Evolutionary conservation across 2,329 filamentous ascomycete species (phyloP).

Genomic region (Diaporthe ampelina): DNA sequence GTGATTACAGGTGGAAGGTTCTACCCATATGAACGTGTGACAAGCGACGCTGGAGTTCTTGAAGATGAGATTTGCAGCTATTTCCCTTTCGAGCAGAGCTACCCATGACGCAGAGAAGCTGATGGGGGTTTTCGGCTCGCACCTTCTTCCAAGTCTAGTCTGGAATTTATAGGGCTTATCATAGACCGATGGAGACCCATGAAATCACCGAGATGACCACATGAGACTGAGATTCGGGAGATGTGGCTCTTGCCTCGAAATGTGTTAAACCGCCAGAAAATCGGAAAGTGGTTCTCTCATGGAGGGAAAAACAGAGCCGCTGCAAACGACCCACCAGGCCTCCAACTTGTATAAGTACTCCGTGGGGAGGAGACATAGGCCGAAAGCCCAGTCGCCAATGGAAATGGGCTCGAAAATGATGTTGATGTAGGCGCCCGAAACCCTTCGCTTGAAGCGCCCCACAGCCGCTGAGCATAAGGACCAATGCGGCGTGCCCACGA

Average conservation of each 20-base stretch:
- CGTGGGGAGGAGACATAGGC: not conserved
- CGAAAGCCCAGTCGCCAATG: not conserved
- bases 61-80: too few relatives aligned
- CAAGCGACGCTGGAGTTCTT: too few relatives aligned
- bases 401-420: not conserved
- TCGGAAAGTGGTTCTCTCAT: not conserved
- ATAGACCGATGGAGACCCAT: not conserved
- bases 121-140: too few relatives aligned
- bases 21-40: too few relatives aligned
- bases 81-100: too few relatives aligned
- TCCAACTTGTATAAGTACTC: not conserved
- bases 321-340: not conserved
- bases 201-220: not conserved
- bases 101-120: too few relatives aligned
- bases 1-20: not conserved
- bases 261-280: not conserved
- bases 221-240: not conserved
- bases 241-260: not conserved
- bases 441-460: not conserved
- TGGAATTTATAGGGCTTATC: not conserved
- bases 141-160: slow-evolving; percentile 5
- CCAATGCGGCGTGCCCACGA: not conserved
- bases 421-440: not conserved
- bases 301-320: not conserved
- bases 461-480: not conserved